Base-by-base conservation (phyloP, 2,329 filamentous ascomycete species). In the Endocalyx cinctus region DNA sequence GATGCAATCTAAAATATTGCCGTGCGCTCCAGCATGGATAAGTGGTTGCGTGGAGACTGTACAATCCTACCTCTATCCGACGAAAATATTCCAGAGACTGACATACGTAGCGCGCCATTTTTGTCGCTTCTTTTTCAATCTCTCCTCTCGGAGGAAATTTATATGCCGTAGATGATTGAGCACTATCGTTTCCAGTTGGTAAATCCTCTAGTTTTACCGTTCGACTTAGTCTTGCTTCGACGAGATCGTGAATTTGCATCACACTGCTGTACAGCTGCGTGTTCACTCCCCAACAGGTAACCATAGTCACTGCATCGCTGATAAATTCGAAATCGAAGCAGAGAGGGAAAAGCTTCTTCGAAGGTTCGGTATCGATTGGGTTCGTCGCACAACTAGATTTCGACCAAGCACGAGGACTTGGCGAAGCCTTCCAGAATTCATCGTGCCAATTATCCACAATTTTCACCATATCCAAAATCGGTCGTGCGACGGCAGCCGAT, bases 1-100 rank as follows among this genome's bases (percentile, higher is more conserved):
- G 35, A 31, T 47, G 44, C 12, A 47, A 22, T 4, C 38, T 39
- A 26, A 44, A 47, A 30, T 37, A 47, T 25, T 47, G 44, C 23
- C 41, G 36, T n/a, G 42, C 44, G 31, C 41, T 42, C 44, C 44
- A 47, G 14, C 30, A 17, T 19, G 41, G 39, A 33, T 45, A 47
- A 12, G 41, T 45, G 10, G 35, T 39, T 13, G 39, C 27, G 29
- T 47, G 44, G 17, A 41, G 26, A 16, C 44, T 42, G 19, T 33
- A 42, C n/a, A 42, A 44, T 18, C 44, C 42, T 42, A 47, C 41
- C 16, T 47, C 41, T 27, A 35, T 33, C 13, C 39, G 44, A 25
- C 42, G 42, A 27, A 45, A 40, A 29, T 47, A 47, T 26, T 44
- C 39, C 17, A 45, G 22, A 6, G 44, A 42, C 31, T 42, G 41